Conservation (phyloP, 305 asterid species). For the Fraxinus latifolia region DNA sequence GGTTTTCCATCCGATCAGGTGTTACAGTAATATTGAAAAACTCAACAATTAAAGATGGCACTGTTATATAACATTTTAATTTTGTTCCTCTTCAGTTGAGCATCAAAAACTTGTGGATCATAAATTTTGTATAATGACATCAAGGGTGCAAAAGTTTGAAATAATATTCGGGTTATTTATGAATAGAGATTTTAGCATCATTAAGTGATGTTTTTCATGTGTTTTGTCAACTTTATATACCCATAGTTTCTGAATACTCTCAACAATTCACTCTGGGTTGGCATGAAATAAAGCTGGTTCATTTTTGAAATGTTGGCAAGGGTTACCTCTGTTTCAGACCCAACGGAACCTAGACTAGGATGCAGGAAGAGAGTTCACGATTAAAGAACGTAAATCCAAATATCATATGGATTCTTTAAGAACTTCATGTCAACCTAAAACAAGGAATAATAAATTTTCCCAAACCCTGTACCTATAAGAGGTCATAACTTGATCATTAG, state of each 20-base stretch:
- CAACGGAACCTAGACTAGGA: not conserved
- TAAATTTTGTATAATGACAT: conserved; percentile 13
- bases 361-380: not conserved
- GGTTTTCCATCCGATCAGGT: conserved; percentile 87
- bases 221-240: not conserved
- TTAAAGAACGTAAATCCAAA: not conserved
- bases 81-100: conserved; percentile 22
- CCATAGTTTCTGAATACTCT: not conserved
- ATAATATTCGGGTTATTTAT: conserved; percentile 8
- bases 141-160: conserved; percentile 4
- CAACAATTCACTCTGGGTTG: not conserved
- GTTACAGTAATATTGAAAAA: conserved; percentile 66
- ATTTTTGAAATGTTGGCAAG: not conserved
- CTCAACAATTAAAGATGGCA: conserved; percentile 74
- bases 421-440: not conserved
- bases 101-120: conserved; percentile 17
- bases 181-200: conserved; percentile 20
- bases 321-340: not conserved
- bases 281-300: not conserved
- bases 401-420: not conserved
- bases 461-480: not conserved
- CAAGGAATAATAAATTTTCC: not conserved
- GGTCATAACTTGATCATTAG: not conserved
- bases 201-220: conserved; percentile 2
- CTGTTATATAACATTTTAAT: conserved; percentile 49